phyloP scores from a whole-genome alignment of 768 basidiomycete genomes.

The Boletus fagicola region DNA sequence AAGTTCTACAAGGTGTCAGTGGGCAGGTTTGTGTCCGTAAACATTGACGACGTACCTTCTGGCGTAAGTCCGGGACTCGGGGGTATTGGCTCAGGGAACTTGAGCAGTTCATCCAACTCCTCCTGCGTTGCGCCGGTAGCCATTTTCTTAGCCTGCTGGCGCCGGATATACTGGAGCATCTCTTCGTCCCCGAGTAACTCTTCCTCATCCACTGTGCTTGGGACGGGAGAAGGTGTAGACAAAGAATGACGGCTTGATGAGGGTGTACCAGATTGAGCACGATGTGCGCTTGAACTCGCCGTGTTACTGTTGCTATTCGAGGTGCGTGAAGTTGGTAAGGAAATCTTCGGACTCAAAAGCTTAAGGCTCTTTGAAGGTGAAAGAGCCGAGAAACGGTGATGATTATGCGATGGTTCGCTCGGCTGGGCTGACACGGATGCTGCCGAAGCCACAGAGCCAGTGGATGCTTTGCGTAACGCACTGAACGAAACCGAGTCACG shows the following conservation, averaged over 20 bases:
- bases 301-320: constrained; percentile 40
- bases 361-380: constrained; percentile 86
- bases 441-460: constrained; percentile 72
- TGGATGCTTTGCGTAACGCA: constrained; percentile 78
- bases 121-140: constrained; percentile 81
- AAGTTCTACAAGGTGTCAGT: constrained; percentile 44
- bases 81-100: constrained; percentile 87
- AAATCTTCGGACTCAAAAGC: constrained; percentile 75
- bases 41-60: constrained; percentile 50
- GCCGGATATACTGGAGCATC: constrained; percentile 91
- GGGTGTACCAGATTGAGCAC: constrained; percentile 55
- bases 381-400: constrained; percentile 75
- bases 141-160: constrained; percentile 86
- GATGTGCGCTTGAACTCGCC: constrained; percentile 45
- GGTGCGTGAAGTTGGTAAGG: constrained; percentile 54
- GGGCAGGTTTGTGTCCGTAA: constrained; percentile 3
- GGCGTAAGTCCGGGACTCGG: constrained; percentile 68
- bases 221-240: constrained; percentile 83
- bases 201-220: constrained; percentile 78
- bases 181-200: constrained; percentile 91
- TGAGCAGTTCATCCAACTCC: constrained; percentile 83
- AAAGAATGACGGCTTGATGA: constrained; percentile 72
- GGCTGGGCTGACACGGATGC: constrained; percentile 50
- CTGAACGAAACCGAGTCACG: constrained; percentile 80
- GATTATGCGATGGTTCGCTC: constrained; percentile 40